Percentiles rank a stretch among this genome's conserved stretches.
Evolutionary conservation across 2,329 filamentous ascomycete species (phyloP).

Genomic region (Arthrinium phaeospermum): DNA sequence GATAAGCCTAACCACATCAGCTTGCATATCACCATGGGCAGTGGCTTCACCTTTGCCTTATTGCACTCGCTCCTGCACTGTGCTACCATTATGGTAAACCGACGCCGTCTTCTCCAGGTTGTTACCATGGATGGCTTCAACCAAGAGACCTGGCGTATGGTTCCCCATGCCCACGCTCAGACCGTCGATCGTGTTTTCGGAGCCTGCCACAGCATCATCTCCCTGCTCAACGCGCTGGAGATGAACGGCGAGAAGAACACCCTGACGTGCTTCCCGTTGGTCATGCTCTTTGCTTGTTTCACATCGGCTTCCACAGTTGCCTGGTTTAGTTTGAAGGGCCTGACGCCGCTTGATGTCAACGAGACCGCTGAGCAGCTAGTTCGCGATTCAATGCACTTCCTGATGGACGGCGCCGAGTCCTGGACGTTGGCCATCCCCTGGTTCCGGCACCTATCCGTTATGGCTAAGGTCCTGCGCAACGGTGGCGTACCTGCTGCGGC

Average conservation of each 20-base stretch:
- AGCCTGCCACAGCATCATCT: conserved; percentile 64
- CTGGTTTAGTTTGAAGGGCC: conserved; percentile 66
- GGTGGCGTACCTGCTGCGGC: conserved; percentile 46
- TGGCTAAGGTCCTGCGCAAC: conserved; percentile 65
- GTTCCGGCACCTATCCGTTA: conserved; percentile 65
- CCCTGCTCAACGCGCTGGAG: conserved; percentile 61
- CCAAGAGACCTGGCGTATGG: conserved; percentile 58
- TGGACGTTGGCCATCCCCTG: conserved; percentile 66
- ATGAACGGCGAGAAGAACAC: conserved; percentile 62
- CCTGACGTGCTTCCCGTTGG: conserved; percentile 66
- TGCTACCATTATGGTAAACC: conserved; percentile 65
- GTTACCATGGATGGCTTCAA: conserved; percentile 59
- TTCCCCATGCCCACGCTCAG: conserved; percentile 54
- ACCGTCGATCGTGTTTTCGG: conserved; percentile 63
- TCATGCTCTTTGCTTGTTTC: conserved; percentile 68
- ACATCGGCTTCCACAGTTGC: conserved; percentile 66
- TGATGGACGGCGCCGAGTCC: conserved; percentile 63
- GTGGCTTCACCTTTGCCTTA: conserved; percentile 67
- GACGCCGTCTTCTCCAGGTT: conserved; percentile 62
- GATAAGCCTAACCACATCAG: conserved; percentile 67
- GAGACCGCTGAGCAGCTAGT: conserved; percentile 64
- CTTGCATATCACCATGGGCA: conserved; percentile 68
- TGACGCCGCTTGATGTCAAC: conserved; percentile 60
- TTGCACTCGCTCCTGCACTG: conserved; percentile 67
- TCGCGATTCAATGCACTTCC: conserved; percentile 62